phyloP scores from a whole-genome alignment of 129 eudicot species.

The Kitagawia praeruptora region DNA sequence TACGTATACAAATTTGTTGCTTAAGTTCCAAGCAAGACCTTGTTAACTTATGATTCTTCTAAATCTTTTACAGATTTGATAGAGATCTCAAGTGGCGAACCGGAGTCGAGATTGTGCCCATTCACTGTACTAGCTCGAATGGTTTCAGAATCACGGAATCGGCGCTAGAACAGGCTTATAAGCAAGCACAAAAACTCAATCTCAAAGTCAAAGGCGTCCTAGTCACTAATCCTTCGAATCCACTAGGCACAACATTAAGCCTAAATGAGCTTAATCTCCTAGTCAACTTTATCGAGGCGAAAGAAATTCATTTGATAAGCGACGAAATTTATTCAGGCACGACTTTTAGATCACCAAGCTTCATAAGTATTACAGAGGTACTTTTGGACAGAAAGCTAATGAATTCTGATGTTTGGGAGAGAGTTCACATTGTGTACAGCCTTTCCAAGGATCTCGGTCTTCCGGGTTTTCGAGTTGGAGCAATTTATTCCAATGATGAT shows the following conservation, averaged over 20 bases:
- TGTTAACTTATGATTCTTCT: not conserved
- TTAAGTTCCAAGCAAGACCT: not conserved
- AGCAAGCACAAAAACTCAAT: constrained; percentile 50
- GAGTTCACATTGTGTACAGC: constrained; percentile 77
- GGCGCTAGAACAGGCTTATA: constrained; percentile 73
- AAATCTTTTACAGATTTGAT: constrained; percentile 51
- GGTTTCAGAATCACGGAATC: constrained; percentile 61
- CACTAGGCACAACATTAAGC: constrained; percentile 70
- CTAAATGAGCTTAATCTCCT: constrained; percentile 60
- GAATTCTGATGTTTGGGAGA: constrained; percentile 37
- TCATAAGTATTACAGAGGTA: constrained; percentile 58
- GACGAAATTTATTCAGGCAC: constrained; percentile 95
- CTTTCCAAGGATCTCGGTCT: constrained; percentile 85
- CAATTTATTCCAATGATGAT: constrained; percentile 56
- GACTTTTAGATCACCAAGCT: constrained; percentile 46
- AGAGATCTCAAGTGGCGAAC: constrained; percentile 99
- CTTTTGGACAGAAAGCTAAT: constrained; percentile 29
- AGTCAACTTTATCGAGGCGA: constrained; percentile 45
- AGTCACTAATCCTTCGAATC: constrained; percentile 87
- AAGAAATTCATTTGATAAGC: constrained; percentile 62
- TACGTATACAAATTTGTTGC: not conserved
- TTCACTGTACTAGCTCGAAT: constrained; percentile 70
- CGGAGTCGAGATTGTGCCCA: constrained; percentile 81
- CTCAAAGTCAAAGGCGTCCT: constrained; percentile 77
- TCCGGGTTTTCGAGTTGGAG: constrained; percentile 94